Base-by-base conservation (phyloP, 192 early-diverging fungal genomes). In the Backusella australiensis region DNA sequence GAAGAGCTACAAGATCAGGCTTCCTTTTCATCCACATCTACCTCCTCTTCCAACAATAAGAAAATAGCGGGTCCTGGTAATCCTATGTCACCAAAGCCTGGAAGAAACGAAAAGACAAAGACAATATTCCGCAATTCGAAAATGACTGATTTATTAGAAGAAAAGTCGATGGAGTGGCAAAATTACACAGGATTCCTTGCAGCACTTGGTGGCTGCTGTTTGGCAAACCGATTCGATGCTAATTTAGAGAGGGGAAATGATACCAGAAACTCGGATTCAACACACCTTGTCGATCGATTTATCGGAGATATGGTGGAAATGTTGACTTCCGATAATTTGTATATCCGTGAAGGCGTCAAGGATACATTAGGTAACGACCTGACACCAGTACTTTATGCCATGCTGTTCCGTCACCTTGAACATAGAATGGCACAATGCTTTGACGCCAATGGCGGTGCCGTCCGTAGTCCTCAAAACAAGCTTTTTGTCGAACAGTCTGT, bases 171-270 rank as follows among this genome's bases (percentile, higher is more conserved):
- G 3, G 89, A 91, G 41, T 94, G 93, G 90, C 84, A 88, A 72
- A 93, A 94, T 74, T 93, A 92, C 77, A 93, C 91, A 11, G 92
- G 93, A 2, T 96, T 94, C 76, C 82, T 94, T 23, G 92, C 90
- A 46, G 91, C 94, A 14, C 76, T 94, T 15, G 94, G 92, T 41
- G 94, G 93, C 1, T 86, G 86, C n/a, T 92, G 90, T 53, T 74
- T 91, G 11, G 41, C 42, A 21, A 63, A 63, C 12, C 56, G 56
- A 63, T 63, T 63, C 12, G 56, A 63, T 63, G 23, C 23, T 14
- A 9, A 63, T 26, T 11, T 63, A 4, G 70, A 32, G 1, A 4
- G 0, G 2, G 29, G 19, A 8, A 34, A 46, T 34, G 41, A 49
- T 46, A 26, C 39, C 12, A 49, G 14, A 46, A 44, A 41, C 14